Percentiles rank a stretch among this genome's conserved stretches.
These are phyloP conservation scores for Ustilago nuda DNA, from an alignment of 1,284 basidiomycete genomes.

Conservation along the genomic window DNA sequence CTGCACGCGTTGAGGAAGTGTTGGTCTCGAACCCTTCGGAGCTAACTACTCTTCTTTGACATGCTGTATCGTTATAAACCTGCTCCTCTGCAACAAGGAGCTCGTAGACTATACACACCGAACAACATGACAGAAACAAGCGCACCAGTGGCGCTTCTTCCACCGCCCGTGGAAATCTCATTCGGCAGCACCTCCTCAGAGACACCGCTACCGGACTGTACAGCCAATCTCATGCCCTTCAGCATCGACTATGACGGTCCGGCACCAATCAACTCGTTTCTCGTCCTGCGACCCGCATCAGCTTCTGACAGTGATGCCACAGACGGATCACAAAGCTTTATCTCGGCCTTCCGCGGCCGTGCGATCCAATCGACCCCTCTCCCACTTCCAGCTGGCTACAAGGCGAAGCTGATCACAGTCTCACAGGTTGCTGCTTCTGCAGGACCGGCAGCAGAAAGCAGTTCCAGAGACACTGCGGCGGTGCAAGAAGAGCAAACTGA, in stretches of 20 bases:
- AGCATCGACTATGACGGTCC: slow-evolving; percentile 51
- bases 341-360: slow-evolving; percentile 43
- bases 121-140: slow-evolving; percentile 9
- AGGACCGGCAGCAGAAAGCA: neutral
- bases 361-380: slow-evolving; percentile 44
- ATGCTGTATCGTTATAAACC: no score
- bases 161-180: slow-evolving; percentile 28
- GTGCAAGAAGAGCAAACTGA: neutral
- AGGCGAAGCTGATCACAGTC: slow-evolving; percentile 27
- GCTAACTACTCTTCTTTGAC: neutral
- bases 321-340: slow-evolving; percentile 15
- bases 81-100: neutral
- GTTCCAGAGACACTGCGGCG: neutral
- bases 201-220: slow-evolving; percentile 14
- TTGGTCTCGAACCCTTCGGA: neutral
- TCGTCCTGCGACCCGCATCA: slow-evolving; percentile 32
- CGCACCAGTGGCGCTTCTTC: slow-evolving; percentile 16
- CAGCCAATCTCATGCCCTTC: slow-evolving; percentile 56
- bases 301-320: neutral
- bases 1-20: slow-evolving; percentile 3
- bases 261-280: slow-evolving; percentile 47
- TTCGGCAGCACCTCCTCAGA: neutral
- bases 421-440: slow-evolving; percentile 11
- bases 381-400: slow-evolving; percentile 28
- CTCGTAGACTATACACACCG: neutral